A percentile compares a stretch with the other conserved stretches of the same genome.
These are phyloP conservation scores for Fusarium sp. DNA, from an alignment of 2,329 filamentous ascomycete genomes.

Conservation along the genomic window DNA sequence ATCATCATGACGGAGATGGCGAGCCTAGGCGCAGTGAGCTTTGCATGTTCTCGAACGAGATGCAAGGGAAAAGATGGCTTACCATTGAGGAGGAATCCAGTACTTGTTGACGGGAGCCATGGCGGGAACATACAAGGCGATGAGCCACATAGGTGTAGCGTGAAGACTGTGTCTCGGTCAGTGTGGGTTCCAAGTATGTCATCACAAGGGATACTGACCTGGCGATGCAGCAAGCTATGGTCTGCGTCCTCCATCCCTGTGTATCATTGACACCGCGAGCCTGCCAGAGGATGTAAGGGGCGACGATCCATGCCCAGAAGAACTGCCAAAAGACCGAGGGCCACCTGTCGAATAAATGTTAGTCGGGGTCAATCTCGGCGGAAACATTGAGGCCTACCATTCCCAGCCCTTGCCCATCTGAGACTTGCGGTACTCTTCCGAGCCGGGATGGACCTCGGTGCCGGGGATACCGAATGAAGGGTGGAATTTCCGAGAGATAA, in stretches of 20 bases:
- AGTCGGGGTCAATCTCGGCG: not conserved
- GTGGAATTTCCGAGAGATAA: slow-evolving; percentile 75
- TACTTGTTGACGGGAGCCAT: slow-evolving; percentile 65
- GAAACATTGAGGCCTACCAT: slow-evolving; percentile 60
- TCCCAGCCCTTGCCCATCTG: slow-evolving; percentile 69
- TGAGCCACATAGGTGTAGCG: slow-evolving; percentile 75
- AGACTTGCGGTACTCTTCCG: slow-evolving; percentile 61
- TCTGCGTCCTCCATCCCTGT: slow-evolving; percentile 75
- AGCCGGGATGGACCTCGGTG: slow-evolving; percentile 67
- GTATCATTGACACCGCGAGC: slow-evolving; percentile 72
- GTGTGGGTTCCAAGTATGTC: slow-evolving; percentile 1
- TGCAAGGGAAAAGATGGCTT: slow-evolving; percentile 39
- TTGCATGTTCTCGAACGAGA: not conserved
- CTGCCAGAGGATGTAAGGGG: slow-evolving; percentile 71
- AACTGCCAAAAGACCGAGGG: slow-evolving; percentile 74
- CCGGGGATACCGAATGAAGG: slow-evolving; percentile 69
- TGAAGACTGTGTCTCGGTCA: slow-evolving; percentile 60
- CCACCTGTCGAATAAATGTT: slow-evolving; percentile 56
- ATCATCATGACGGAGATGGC: slow-evolving; percentile 71
- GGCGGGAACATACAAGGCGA: slow-evolving; percentile 65
- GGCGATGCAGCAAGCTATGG: slow-evolving; percentile 62
- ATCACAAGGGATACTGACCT: slow-evolving; percentile 49
- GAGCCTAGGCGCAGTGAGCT: slow-evolving; percentile 54
- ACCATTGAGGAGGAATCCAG: slow-evolving; percentile 73
- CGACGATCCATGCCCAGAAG: slow-evolving; percentile 71